Base-by-base conservation (phyloP, 371 early-diverging fungal genomes). In the Umbelopsis sp. region DNA sequence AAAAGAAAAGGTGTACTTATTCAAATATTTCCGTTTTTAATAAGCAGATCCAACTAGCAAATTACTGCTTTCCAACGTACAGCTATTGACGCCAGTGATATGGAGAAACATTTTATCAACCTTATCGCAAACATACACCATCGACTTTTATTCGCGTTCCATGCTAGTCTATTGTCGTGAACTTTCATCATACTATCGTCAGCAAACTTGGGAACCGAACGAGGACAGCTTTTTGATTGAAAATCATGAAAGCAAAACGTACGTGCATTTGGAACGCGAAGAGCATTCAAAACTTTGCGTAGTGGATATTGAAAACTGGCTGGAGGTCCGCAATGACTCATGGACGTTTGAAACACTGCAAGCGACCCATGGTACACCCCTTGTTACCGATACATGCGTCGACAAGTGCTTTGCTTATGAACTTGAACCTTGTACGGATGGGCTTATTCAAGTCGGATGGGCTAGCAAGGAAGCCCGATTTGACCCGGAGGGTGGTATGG, bases 391-490 rank as follows among this genome's bases (percentile, higher is more conserved):
- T 5, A 38, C 12, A 2, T 46, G 18, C 5, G 44, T 3, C 10
- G 64, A 64, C 1, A 64, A 4, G 29, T 70, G 72, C 20, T 91
- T 77, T 52, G 84, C 81, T 2, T 93, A 79, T 70, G 92, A 93
- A 74, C 80, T 91, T 1, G 73, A 75, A 16, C 69, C 92, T 12
- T 69, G 72, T 2, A 86, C 89, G 0, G 80, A 75, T 65, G 92
- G 91, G 0, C 75, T 93, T 44, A 82, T 92, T 69, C 93, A 93
- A 76, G 71, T 92, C 16, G 93, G 93, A 0, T 93, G 93, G 93
- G 85, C 83, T 0, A 82, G 77, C 3, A 69, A 74, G 7, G 69
- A 78, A 8, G 80, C 83, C 63, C 65, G 65, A 5, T 86, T 87
- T 63, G 89, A 92, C 69, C 83, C 91, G 0, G 89, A 92, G 69